Base-by-base conservation (phyloP, 306 rosid species). In the Cucurbita moschata region DNA sequence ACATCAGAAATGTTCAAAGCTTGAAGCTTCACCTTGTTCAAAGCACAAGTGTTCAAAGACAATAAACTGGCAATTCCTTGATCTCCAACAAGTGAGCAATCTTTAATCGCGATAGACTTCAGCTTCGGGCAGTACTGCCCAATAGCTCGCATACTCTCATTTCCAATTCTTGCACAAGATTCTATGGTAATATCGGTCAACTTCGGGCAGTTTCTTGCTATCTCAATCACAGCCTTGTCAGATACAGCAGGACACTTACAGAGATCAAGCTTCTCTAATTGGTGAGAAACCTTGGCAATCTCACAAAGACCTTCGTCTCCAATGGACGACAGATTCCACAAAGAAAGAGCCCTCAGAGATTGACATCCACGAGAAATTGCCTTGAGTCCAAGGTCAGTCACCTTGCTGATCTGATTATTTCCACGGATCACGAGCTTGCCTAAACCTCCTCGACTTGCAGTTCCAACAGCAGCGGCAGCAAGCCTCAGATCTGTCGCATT, bases 401-500 rank as follows among this genome's bases (percentile, higher is more conserved):
- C 86, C 16, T 74, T 79, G 57, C 83, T 38, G 39, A 26, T 86
- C 65, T 88, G 73, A 79, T 82, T 78, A 83, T 81, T 79, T 71
- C 96, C 96, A 35, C 76, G 82, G 71, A 95, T 88, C 0, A 82
- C 55, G 73, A 95, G 97, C 78, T 91, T 89, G 43, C 97, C 97
- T 77, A 95, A 76, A 61, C 99, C 99, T 43, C 99, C 99, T 4
- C 96, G 93, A 74, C 86, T 80, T 14, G 96, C 85, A 26, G 99
- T 79, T 64, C 99, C 93, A 82, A 95, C 88, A 15, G 96, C 83
- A 56, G 91, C 75, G 10, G 99, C 96, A 67, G 99, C 97, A 71
- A 95, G 96, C 81, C 96, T 91, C 55, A 91, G 85, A 85, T 95
- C 97, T 13, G 97, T 86, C 13, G 91, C 96, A 81, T 86, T 88